Evolutionary conservation across 441 rosid species (phyloP).

Genomic region (Breynia disticha): DNA sequence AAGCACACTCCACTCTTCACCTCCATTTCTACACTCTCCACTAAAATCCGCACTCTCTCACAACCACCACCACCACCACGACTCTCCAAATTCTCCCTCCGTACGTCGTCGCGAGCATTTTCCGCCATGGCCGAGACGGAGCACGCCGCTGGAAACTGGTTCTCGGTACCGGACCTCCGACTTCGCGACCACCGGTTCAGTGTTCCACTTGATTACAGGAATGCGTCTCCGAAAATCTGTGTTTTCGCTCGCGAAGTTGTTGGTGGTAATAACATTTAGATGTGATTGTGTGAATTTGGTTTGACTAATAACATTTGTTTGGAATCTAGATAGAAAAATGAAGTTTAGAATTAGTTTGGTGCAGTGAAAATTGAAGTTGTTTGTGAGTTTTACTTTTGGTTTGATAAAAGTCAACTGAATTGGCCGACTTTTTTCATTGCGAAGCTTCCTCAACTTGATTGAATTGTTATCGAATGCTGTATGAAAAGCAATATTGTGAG

Average conservation of each 20-base stretch:
- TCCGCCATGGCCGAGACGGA: constrained; percentile 43
- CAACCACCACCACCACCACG: constrained; percentile 4
- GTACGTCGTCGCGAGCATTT: constrained; percentile 14
- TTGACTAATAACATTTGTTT: no score
- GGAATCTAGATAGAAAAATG: no score
- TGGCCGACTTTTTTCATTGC: no score
- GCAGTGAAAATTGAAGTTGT: no score
- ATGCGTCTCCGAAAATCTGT: constrained; percentile 41
- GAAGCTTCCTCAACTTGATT: no score
- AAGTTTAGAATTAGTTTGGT: neutral
- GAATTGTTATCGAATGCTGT: no score
- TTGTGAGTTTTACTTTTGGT: no score
- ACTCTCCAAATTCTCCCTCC: constrained; percentile 16
- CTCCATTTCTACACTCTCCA: neutral
- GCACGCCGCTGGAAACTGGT: constrained; percentile 58
- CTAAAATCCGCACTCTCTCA: constrained; percentile 8
- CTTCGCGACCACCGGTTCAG: constrained; percentile 71
- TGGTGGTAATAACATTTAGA: constrained; percentile 35
- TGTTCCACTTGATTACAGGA: constrained; percentile 64
- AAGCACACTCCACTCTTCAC: neutral
- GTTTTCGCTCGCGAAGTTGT: constrained; percentile 86
- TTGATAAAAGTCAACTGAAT: no score
- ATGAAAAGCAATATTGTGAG: no score
- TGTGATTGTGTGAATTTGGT: neutral
- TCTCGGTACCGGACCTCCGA: constrained; percentile 72